Base-by-base conservation (phyloP, 1,139 yeast species). In the Entelexis sorbosivorans region DNA sequence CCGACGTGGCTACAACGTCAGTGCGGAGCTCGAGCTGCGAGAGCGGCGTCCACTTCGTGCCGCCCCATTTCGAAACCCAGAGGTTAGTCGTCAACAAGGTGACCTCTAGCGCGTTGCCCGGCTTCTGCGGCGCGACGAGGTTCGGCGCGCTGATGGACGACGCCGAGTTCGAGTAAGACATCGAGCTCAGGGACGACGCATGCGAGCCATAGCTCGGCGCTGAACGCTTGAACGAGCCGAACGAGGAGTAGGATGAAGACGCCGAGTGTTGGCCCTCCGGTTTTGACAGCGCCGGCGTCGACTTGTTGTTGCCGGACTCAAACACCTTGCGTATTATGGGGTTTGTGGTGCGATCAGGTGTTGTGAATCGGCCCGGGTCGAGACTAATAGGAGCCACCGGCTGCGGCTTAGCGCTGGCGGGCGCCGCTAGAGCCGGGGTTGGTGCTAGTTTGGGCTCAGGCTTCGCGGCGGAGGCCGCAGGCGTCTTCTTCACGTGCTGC, bases 21-120 rank as follows among this genome's bases (percentile, higher is more conserved):
- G 57, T 57, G 28, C 39, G 43, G 26, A 59, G 52, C 54, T 59
- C 61, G 24, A 47, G 55, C 44, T 59, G 62, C 8, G 60, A 58
- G 14, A 59, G 50, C 14, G 62, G 62, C 11, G 52, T 52, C 62
- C 62, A 59, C n/a, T 54, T 50, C 28, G 50, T 44, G 19, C 36
- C 43, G 4, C 47, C 46, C 62, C 62, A 59, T 14, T 50, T 51
- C 14, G 62, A 59, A 3, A 58, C 59, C 62, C 62, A 59, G 44
- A 59, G 39, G 29, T 48, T 44, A 3, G 56, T 56, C 6, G 49
- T 29, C 46, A 53, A 58, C 38, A 58, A 39, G 13, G 46, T 32
- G 10, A 51, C 34, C 17, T 48, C 54, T 26, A 34, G 14, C 5
- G 44, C 40, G 19, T 36, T 36, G 3, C 38, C 24, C 38, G 22